Evolutionary conservation across 148 eudicot genomes (phyloP), one percentile per base, ranked within the genome.

Genomic region (Mesembryanthemum crystallinum): DNA sequence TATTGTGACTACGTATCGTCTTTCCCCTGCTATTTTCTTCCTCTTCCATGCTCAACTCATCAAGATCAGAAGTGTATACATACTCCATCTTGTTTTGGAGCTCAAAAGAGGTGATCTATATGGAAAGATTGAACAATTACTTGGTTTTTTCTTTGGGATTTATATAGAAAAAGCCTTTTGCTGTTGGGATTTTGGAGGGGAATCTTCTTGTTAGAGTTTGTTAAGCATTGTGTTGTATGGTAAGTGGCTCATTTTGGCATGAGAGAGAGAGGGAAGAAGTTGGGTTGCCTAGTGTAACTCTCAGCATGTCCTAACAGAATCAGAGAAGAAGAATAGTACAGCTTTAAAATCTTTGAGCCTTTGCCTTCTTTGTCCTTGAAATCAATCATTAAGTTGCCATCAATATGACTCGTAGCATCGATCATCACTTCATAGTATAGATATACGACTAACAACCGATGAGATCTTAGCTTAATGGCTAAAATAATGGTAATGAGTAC

Each of bases 141-240:
- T 57, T 45, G 37, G 35, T 65, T n/a, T n/a, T 6, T 4, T 20
- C 29, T 35, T 57, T 49, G 35, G 52, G 29, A 45, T 59, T 15
- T 73, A 51, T 64, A 54, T 64, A 64, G 15, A 30, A 47, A 47
- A 55, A 54, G 66, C n/a, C n/a, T n/a, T n/a, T n/a, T n/a, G n/a
- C n/a, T n/a, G n/a, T n/a, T 65, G 0, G n/a, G 67, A n/a, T 45
- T 67, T 57, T 63, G 54, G 72, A 35, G 68, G 82, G 82, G 61
- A 79, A 79, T 79, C 82, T 79, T 73, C 57, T 73, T 79, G 82
- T 81, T 76, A 80, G 73, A 76, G 73, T 67, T 75, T 54, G 83
- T 80, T 80, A 76, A 67, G 79, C 55, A 54, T 14, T 57, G 42
- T 39, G 9, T 25, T 42, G 74, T 63, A 25, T 54, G 76, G 79